Conservation (phyloP, 2,329 filamentous ascomycete genomes). For the Amauroascus verrucosus region DNA sequence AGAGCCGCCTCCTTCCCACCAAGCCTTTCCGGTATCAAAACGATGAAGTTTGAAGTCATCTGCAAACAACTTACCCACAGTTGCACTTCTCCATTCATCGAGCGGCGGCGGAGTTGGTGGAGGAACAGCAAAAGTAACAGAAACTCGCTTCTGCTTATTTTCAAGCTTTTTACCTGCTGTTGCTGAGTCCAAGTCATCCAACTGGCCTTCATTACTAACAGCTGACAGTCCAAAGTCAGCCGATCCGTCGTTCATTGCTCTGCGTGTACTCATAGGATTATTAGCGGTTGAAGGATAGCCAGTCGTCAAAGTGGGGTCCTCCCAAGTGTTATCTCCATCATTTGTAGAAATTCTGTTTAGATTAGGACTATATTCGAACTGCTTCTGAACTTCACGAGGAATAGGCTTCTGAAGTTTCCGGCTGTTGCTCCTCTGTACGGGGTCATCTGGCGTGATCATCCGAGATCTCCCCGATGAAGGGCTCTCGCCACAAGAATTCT, state of each 20-base stretch:
- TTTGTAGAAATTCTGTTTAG: background rate
- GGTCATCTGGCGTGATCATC: background rate
- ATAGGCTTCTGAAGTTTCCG: constrained; percentile 16
- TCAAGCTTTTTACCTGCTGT: constrained; percentile 19
- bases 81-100: constrained; percentile 60
- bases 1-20: constrained; percentile 61
- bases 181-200: constrained; percentile 15
- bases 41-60: constrained; percentile 51
- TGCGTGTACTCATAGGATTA: background rate
- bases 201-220: constrained; percentile 8
- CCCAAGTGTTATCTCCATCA: background rate
- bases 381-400: constrained; percentile 3
- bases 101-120: constrained; percentile 38
- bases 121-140: constrained; percentile 39
- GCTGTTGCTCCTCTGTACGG: constrained; percentile 15
- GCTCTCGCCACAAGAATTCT: background rate
- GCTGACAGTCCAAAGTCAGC: constrained; percentile 7
- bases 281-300: background rate
- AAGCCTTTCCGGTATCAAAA: constrained; percentile 45
- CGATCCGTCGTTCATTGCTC: background rate
- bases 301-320: background rate
- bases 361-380: background rate
- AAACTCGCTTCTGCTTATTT: constrained; percentile 30
- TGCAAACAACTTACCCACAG: constrained; percentile 50
- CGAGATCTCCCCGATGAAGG: too few relatives aligned